Percentiles rank a stretch among this genome's conserved stretches.
Evolutionary conservation across 441 rosid genomes (phyloP).

Genomic region (Viola pubescens): DNA sequence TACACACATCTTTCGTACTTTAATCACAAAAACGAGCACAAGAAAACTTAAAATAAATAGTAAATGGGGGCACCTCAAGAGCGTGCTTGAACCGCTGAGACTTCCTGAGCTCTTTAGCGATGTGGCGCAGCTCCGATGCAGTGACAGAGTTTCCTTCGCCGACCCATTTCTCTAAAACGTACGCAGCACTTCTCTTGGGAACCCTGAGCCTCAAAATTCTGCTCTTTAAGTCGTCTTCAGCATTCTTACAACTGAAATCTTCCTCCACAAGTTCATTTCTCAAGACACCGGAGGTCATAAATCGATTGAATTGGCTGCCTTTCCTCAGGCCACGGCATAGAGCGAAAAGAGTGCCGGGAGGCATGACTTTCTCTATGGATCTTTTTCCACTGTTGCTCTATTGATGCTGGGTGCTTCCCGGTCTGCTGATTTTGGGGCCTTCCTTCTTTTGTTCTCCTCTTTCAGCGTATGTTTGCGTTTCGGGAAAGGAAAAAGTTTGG

Average conservation of each 20-base stretch:
- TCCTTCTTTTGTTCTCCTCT: too few relatives aligned
- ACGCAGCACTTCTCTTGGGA: constrained; percentile 75
- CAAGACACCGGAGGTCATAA: constrained; percentile 36
- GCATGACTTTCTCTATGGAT: too few relatives aligned
- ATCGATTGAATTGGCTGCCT: constrained; percentile 13
- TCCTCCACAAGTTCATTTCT: constrained; percentile 34
- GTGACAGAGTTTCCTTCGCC: constrained; percentile 57
- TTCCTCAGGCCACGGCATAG: not conserved
- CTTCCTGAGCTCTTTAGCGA: constrained; percentile 60
- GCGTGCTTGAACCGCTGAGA: constrained; percentile 79
- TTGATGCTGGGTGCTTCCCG: too few relatives aligned
- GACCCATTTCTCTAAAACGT: constrained; percentile 72
- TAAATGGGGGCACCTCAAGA: constrained; percentile 47
- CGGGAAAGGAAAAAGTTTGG: too few relatives aligned
- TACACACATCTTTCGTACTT: not conserved
- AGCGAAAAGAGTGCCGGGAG: too few relatives aligned
- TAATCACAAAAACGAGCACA: not conserved
- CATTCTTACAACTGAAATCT: constrained; percentile 22
- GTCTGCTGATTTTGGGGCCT: too few relatives aligned
- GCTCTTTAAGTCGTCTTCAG: constrained; percentile 50
- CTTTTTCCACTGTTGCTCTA: too few relatives aligned
- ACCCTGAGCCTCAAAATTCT: constrained; percentile 67
- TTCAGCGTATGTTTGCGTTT: too few relatives aligned
- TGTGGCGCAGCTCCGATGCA: constrained; percentile 56
- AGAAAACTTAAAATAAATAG: not conserved